Percentiles rank a stretch among this genome's conserved stretches.
Evolutionary conservation across 371 early-diverging fungal genomes (phyloP).

Genomic region (Capillidium rhysosporum): DNA sequence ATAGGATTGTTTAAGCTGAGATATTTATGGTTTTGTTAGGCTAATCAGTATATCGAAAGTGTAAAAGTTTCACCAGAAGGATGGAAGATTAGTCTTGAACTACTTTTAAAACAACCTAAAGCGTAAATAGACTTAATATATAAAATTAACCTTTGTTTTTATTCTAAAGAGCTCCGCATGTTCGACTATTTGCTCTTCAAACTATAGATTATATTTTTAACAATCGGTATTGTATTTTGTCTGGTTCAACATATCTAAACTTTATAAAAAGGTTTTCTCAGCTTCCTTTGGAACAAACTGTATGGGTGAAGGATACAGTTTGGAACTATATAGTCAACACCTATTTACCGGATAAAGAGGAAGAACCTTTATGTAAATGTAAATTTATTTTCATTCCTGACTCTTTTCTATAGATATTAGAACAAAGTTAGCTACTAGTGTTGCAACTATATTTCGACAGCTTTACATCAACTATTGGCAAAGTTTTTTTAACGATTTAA

Average conservation of each 20-base stretch:
- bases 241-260: no score
- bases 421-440: slow-evolving; percentile 69
- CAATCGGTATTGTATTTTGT: slow-evolving; percentile 22
- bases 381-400: neutral
- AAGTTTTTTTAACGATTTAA: slow-evolving; percentile 66
- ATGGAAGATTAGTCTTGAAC: slow-evolving; percentile 64
- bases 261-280: neutral
- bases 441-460: slow-evolving; percentile 59
- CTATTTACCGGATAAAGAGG: neutral
- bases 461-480: slow-evolving; percentile 74
- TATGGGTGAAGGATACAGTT: slow-evolving; percentile 44
- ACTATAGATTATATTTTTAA: slow-evolving; percentile 55
- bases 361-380: slow-evolving; percentile 6
- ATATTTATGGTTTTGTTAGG: no score
- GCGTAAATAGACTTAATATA: slow-evolving; percentile 25
- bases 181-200: slow-evolving; percentile 69
- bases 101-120: slow-evolving; percentile 51
- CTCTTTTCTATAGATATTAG: slow-evolving; percentile 36
- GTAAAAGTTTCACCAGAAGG: slow-evolving; percentile 57
- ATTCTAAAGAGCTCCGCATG: slow-evolving; percentile 37
- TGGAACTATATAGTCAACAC: slow-evolving; percentile 33
- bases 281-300: slow-evolving; percentile 30
- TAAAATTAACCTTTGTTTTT: neutral
- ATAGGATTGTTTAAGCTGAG: slow-evolving; percentile 8
- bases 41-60: slow-evolving; percentile 66